These are phyloP conservation scores for Penicillium sp. DNA, from an alignment of 2,329 filamentous ascomycete genomes.

Conservation along the genomic window DNA sequence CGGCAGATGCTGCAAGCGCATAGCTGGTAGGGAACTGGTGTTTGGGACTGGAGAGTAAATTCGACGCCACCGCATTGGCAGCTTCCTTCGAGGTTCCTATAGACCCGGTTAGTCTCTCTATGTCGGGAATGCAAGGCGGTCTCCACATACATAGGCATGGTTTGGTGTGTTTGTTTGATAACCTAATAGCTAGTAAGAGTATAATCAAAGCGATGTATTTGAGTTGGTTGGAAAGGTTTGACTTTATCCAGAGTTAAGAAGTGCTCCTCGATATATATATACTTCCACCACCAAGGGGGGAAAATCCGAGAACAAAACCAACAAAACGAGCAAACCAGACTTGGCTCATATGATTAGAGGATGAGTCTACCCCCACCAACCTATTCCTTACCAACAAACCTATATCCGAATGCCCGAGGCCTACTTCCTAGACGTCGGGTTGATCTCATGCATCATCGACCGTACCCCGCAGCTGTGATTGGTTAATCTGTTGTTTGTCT, in stretches of 20 bases:
- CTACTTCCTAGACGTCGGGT: neutral
- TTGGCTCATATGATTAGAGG: neutral
- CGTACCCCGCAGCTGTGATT: conserved; percentile 9
- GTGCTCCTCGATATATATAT: conserved; percentile 9
- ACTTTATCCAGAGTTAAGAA: conserved; percentile 20
- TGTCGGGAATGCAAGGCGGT: neutral
- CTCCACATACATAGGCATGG: conserved; percentile 12
- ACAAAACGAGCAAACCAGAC: neutral
- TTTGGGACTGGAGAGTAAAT: conserved; percentile 47
- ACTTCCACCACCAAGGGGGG: neutral
- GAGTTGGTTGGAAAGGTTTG: neutral
- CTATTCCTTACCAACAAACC: neutral
- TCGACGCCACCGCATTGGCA: conserved; percentile 51
- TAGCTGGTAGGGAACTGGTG: conserved; percentile 50
- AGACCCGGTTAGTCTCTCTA: conserved; percentile 7
- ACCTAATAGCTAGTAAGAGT: accelerated
- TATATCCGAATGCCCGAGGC: neutral
- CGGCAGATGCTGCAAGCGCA: conserved; percentile 52
- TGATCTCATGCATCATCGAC: conserved; percentile 10
- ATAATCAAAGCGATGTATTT: neutral
- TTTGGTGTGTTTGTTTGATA: neutral
- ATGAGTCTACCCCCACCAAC: neutral
- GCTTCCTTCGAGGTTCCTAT: conserved; percentile 49
- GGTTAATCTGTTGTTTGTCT: conserved; percentile 23
- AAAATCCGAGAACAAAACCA: neutral